Conservation (phyloP, 352 stramenopile genomes). For the Globisporangium uncinulatum region DNA sequence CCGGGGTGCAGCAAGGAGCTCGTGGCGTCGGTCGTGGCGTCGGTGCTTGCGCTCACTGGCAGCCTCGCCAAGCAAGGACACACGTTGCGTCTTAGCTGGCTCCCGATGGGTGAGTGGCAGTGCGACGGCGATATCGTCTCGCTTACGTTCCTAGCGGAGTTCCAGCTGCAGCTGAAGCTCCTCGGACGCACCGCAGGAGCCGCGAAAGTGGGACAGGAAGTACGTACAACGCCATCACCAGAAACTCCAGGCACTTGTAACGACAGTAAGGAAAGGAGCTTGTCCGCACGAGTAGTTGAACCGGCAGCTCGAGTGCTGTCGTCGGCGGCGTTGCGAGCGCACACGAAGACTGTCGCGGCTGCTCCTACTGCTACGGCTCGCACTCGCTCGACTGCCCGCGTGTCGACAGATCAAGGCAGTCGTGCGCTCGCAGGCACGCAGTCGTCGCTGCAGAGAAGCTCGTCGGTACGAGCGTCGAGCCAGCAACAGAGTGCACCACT, state of each 20-base stretch:
- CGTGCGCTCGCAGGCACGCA: too few species aligned
- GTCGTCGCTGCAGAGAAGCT: too few species aligned
- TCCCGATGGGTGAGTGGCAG: slow-evolving; percentile 52
- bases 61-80: slow-evolving; percentile 37
- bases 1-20: slow-evolving; percentile 38
- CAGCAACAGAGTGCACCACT: too few species aligned
- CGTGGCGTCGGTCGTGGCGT: slow-evolving; percentile 29
- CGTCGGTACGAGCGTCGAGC: too few species aligned
- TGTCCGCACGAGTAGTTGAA: too few species aligned
- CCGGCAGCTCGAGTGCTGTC: not conserved
- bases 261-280: too few species aligned
- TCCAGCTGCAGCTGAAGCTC: slow-evolving; percentile 22
- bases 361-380: too few species aligned
- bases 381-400: too few species aligned
- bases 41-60: slow-evolving; percentile 32
- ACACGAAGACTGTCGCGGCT: not conserved
- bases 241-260: too few species aligned
- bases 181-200: not conserved
- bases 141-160: slow-evolving; percentile 36
- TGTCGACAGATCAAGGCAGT: too few species aligned
- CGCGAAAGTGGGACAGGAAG: slow-evolving; percentile 2
- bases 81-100: slow-evolving; percentile 26
- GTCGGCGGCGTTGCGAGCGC: not conserved
- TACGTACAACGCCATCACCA: not conserved
- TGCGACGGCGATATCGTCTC: slow-evolving; percentile 23